Percentiles rank a stretch among this genome's conserved stretches.
phyloP scores from a whole-genome alignment of 805 yeast species.

The Candida palmyrensis region DNA sequence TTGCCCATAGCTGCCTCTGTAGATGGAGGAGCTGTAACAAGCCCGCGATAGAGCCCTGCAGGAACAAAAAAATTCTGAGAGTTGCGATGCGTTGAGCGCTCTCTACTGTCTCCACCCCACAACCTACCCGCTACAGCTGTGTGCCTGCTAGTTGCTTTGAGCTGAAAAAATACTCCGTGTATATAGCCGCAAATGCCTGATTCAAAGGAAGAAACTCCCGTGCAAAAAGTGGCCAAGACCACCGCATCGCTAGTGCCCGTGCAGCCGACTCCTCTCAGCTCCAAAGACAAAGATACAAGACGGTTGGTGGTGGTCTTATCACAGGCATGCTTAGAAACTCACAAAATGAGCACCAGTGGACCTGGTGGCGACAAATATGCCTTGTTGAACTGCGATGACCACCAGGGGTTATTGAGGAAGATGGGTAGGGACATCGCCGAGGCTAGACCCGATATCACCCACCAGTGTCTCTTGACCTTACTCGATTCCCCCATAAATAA shows the following conservation, averaged over 20 bases:
- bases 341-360: constrained; percentile 76
- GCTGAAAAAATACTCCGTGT: no score
- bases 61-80: no score
- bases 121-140: no score
- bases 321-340: constrained; percentile 94
- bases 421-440: constrained; percentile 98
- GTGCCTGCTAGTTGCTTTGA: no score
- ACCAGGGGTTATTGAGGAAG: constrained; percentile 89
- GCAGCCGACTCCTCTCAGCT: constrained; percentile 74
- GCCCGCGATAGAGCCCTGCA: no score
- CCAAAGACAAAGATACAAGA: constrained; percentile 82
- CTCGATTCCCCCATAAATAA: constrained; percentile 97
- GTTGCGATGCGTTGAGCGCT: no score
- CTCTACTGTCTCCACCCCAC: no score
- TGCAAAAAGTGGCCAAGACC: neutral
- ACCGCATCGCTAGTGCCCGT: constrained; percentile 78
- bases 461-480: constrained; percentile 90
- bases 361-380: constrained; percentile 88
- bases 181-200: no score
- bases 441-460: constrained; percentile 99
- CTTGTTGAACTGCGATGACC: constrained; percentile 94
- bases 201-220: neutral
- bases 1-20: no score
- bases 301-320: constrained; percentile 91
- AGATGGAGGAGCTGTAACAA: no score